Base-by-base conservation (phyloP, 176 grass and related monocot genomes). In the Microstegium vimineum region DNA sequence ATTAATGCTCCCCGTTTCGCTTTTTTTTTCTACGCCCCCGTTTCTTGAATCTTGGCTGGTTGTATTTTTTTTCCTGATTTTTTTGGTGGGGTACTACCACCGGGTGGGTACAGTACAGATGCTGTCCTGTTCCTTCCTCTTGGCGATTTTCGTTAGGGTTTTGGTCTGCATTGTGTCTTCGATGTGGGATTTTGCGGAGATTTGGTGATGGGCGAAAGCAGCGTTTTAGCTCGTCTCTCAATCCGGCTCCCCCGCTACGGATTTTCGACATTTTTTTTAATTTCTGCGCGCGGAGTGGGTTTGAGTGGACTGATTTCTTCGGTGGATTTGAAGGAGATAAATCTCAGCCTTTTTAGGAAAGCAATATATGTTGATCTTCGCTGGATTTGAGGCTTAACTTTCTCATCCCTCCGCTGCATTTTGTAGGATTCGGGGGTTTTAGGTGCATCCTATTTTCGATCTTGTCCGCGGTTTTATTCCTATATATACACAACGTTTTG, bases 1-100 rank as follows among this genome's bases (percentile, higher is more conserved):
- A 76, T 93, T 91, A 89, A 85, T 88, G 89, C 73, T 49, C 8
- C 42, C 74, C 47, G 25, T 79, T 88, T 62, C 22, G 23, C 26
- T 43, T 66, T 35, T 68, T 22, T 20, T 22, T 47, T 15, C 28
- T 12, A 30, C 25, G 16, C 46, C 32, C 77, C 57, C 1, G 23
- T 27, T 80, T 79, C 71, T 89, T 76, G 32, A 54, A 85, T 67
- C 54, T 23, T 51, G 61, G n/a, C 49, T 51, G 66, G 18, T 73
- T 64, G 31, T 22, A 76, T 28, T 33, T 15, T 37, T 37, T 71
- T 61, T 32, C 32, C 22, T 16, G 16, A 38, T 28, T 37, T 28
- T 67, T 71, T 75, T 61, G 23, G 31, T 61, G 26, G 34, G 8
- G 54, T 10, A 57, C 17, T 5, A 3, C 41, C 12, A 3, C 41